Conservation (phyloP, 2,329 filamentous ascomycete genomes). For the Gremmenia infestans region DNA sequence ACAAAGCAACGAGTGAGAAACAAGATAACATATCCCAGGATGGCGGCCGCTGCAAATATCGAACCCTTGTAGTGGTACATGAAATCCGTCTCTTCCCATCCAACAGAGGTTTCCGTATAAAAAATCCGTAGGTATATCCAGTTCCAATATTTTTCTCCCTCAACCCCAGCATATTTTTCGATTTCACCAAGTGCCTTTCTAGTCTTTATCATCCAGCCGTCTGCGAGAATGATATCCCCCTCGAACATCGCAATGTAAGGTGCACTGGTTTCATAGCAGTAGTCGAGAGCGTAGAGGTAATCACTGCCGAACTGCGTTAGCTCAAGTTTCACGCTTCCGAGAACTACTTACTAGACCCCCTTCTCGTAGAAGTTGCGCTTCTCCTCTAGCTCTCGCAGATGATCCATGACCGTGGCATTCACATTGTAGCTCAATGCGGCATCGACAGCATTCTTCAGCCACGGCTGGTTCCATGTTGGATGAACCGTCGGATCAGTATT, state of each 20-base stretch:
- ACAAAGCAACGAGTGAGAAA: neutral
- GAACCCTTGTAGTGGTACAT: constrained; percentile 10
- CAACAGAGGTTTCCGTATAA: constrained; percentile 17
- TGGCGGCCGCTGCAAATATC: neutral
- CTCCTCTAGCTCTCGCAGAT: constrained; percentile 25
- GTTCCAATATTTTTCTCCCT: neutral
- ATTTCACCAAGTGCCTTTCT: constrained; percentile 9
- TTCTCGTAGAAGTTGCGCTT: constrained; percentile 30
- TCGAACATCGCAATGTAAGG: constrained; percentile 35
- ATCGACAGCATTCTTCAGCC: constrained; percentile 13
- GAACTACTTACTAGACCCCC: constrained; percentile 29
- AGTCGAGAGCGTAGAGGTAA: constrained; percentile 29
- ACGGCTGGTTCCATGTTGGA: constrained; percentile 14
- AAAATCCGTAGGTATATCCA: constrained; percentile 23
- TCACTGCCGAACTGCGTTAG: constrained; percentile 18
- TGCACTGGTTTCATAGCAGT: constrained; percentile 28
- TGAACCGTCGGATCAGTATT: constrained; percentile 16
- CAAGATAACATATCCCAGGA: neutral
- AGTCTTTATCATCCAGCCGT: constrained; percentile 34
- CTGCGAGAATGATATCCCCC: constrained; percentile 34
- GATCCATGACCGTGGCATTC: constrained; percentile 7
- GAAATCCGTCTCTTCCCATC: constrained; percentile 12
- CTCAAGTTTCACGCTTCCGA: neutral
- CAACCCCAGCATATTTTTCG: constrained; percentile 6
- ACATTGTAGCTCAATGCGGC: constrained; percentile 13